These are phyloP conservation scores for Clarireedia monteithiana DNA, from an alignment of 2,329 filamentous ascomycete genomes.

Conservation along the genomic window DNA sequence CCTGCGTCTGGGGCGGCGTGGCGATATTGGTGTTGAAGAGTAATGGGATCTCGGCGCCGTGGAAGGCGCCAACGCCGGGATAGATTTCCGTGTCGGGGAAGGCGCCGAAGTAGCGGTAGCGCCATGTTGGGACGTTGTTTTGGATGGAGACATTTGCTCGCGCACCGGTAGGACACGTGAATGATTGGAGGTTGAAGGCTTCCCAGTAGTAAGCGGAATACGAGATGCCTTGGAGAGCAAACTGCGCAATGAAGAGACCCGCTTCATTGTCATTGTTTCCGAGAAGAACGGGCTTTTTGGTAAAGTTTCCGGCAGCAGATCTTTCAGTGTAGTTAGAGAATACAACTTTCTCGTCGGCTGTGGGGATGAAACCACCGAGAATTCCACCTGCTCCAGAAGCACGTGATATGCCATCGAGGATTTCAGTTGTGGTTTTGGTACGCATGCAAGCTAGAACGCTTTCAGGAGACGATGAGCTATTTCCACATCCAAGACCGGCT, in stretches of 20 bases:
- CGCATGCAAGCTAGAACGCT: conserved; percentile 25
- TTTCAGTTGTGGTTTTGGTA: conserved; percentile 18
- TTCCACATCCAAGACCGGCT: conserved; percentile 25
- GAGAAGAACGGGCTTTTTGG: conserved; percentile 25
- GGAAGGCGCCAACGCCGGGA: conserved; percentile 30
- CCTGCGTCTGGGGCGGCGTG: conserved; percentile 16
- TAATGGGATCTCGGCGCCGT: conserved; percentile 29
- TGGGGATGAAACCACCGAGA: conserved; percentile 23
- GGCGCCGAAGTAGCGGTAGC: conserved; percentile 33
- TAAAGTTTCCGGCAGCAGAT: conserved; percentile 12
- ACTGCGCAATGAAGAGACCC: conserved; percentile 24
- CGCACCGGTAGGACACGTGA: conserved; percentile 30
- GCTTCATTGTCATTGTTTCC: conserved; percentile 31
- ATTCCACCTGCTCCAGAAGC: conserved; percentile 8
- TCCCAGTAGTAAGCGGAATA: conserved; percentile 24
- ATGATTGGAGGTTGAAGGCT: conserved; percentile 25
- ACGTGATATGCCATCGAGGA: not conserved
- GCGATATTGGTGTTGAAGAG: conserved; percentile 25
- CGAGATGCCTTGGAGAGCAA: conserved; percentile 16
- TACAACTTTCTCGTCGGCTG: conserved; percentile 22
- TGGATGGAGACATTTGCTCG: conserved; percentile 23
- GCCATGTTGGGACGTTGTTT: conserved; percentile 29
- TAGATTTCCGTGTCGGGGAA: conserved; percentile 30
- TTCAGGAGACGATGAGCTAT: conserved; percentile 15
- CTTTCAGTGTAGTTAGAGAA: conserved; percentile 24